Evolutionary conservation across 305 asterid species (phyloP), one percentile per base, ranked within the genome.

Genomic region (Fraxinus angustifolia): DNA sequence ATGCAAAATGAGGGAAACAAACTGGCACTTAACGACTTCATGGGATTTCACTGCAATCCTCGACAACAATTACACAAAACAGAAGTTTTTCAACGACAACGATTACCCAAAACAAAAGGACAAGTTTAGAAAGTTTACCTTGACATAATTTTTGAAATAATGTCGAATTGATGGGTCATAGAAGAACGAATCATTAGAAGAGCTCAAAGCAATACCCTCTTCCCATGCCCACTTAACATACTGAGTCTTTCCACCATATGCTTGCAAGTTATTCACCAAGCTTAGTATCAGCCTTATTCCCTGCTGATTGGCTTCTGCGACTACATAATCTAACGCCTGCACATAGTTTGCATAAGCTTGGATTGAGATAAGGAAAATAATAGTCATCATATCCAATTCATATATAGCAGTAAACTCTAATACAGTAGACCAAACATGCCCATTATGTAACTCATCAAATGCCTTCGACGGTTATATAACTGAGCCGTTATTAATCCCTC

Each of bases 191-290:
- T 96, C 99, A 12, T 96, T 96, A 1, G 99, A 96, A 82, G 99
- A 90, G 87, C 98, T 96, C 80, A 96, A 82, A 58, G 93, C 98
- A 40, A 93, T 91, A 67, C 97, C 98, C 83, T 96, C 99, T 73
- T 94, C 98, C 99, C 98, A 93, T 0, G 99, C 99, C 99, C 99
- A 96, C 90, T 94, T 93, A 28, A 96, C 99, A 86, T 96, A 96
- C 78, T 94, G 99, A 36, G 97, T 91, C 84, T 94, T 96, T 58
- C 99, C 99, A 65, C 99, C 98, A 53, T 92, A 96, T 3, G 98
- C 98, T 90, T 94, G 95, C 89, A 96, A 89, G 88, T 96, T 96
- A 86, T 96, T 96, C 30, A 96, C 99, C 87, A 96, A 88, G 88
- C 97, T 88, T 17, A 96, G 88, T 30, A 94, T 71, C 62, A 96